Conservation (phyloP, 306 rosid species). For the Corylus avellana region DNA sequence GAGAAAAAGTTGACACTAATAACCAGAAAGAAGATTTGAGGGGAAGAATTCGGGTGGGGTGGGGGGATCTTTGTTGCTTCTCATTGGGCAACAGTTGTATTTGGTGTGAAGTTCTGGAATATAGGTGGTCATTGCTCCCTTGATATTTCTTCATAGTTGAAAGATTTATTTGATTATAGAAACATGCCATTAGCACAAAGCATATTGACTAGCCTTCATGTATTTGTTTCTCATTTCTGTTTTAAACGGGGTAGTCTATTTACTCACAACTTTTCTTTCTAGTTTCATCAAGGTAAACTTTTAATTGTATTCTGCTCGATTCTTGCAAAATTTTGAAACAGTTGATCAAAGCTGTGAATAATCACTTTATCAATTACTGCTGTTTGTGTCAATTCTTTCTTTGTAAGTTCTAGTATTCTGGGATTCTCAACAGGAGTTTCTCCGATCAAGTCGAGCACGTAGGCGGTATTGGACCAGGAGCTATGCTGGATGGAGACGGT, state of each 20-base stretch:
- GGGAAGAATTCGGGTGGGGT: background rate
- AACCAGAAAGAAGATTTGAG: too few species aligned
- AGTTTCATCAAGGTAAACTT: background rate
- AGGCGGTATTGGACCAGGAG: constrained; percentile 97
- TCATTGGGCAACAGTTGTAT: background rate
- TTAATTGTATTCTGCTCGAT: background rate
- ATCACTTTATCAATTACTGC: background rate
- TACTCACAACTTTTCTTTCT: background rate
- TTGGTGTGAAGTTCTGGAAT: background rate
- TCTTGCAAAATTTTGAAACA: background rate
- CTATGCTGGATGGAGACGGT: constrained; percentile 91
- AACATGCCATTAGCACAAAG: background rate
- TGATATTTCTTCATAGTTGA: background rate
- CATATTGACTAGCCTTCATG: background rate
- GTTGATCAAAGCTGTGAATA: background rate
- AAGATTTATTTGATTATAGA: background rate
- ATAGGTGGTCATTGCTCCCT: background rate
- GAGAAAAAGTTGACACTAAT: too few species aligned
- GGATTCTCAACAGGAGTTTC: constrained; percentile 58
- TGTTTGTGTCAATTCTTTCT: constrained; percentile 15
- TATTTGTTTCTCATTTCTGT: background rate
- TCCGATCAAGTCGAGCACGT: constrained; percentile 68
- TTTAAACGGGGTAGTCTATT: background rate
- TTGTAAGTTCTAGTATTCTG: constrained; percentile 28
- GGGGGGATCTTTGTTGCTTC: background rate